Percentiles rank a stretch among this genome's conserved stretches.
Evolutionary conservation across 2,329 filamentous ascomycete genomes (phyloP).

Genomic region (Ophiostoma sp.): DNA sequence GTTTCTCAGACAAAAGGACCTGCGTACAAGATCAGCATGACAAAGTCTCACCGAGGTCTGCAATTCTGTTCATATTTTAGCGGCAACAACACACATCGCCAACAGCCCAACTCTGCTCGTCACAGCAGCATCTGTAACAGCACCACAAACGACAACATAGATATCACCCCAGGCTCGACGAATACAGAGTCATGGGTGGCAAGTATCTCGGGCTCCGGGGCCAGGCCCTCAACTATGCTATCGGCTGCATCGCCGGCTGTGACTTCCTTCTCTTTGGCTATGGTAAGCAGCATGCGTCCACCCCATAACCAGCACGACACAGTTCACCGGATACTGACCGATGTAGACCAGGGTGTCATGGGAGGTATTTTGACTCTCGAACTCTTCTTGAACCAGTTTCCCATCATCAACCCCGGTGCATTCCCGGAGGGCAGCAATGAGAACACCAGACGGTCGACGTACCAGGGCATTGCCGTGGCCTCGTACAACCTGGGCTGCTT

Average conservation of each 20-base stretch:
- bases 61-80: too few relatives aligned
- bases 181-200: not conserved
- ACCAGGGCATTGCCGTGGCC: constrained; percentile 41
- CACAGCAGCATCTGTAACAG: too few relatives aligned
- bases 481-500: constrained; percentile 34
- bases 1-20: not conserved
- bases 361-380: constrained; percentile 66
- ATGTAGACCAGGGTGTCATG: constrained; percentile 66
- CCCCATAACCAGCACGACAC: not conserved
- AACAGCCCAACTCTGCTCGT: too few relatives aligned
- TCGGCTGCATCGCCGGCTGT: constrained; percentile 65
- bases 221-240: constrained; percentile 59
- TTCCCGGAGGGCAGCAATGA: constrained; percentile 30
- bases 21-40: too few relatives aligned
- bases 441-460: constrained; percentile 43
- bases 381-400: constrained; percentile 52
- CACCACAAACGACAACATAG: too few relatives aligned
- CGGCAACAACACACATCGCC: too few relatives aligned
- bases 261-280: constrained; percentile 62
- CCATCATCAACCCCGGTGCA: constrained; percentile 45
- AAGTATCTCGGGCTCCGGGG: constrained; percentile 61
- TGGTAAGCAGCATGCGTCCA: constrained; percentile 34
- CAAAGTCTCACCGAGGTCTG: too few relatives aligned
- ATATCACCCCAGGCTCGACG: not conserved
- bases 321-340: not conserved